Percentiles rank a stretch among this genome's conserved stretches.
Conservation (phyloP, 371 early-diverging fungal genomes). For the Apophysomyces variabilis region DNA sequence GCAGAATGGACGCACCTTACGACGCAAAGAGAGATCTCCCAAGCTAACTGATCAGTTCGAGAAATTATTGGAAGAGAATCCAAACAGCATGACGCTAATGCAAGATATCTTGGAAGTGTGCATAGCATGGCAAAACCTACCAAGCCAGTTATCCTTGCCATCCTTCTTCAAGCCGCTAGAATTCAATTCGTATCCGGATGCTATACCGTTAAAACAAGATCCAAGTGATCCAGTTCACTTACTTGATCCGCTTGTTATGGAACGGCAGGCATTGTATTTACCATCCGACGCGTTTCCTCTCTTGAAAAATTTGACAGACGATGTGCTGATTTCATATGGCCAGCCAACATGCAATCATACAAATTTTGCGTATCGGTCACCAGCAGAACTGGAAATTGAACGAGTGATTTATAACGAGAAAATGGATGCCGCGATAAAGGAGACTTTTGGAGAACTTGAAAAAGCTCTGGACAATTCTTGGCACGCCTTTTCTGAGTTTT, state of each 20-base stretch:
- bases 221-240: constrained; percentile 59
- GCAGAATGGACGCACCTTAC: neutral
- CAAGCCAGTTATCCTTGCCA: constrained; percentile 33
- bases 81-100: constrained; percentile 10
- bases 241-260: constrained; percentile 57
- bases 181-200: constrained; percentile 60
- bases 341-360: constrained; percentile 73
- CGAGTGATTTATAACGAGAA: constrained; percentile 65
- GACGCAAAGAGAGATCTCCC: constrained; percentile 17
- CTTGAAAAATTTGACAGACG: constrained; percentile 66
- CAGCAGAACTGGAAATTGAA: constrained; percentile 71
- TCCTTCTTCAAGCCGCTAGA: constrained; percentile 42
- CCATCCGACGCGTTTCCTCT: constrained; percentile 65
- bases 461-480: constrained; percentile 34
- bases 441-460: constrained; percentile 38
- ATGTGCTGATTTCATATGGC: constrained; percentile 67
- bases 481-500: constrained; percentile 46
- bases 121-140: constrained; percentile 32
- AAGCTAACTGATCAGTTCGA: constrained; percentile 18
- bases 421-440: constrained; percentile 37
- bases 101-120: constrained; percentile 25
- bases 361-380: constrained; percentile 62
- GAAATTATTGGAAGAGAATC: constrained; percentile 9
- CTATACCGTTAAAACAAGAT: constrained; percentile 53
- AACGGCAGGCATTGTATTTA: constrained; percentile 58